These are phyloP conservation scores for Flaveria bidentis DNA, from an alignment of 129 eudicot genomes.

Conservation along the genomic window DNA sequence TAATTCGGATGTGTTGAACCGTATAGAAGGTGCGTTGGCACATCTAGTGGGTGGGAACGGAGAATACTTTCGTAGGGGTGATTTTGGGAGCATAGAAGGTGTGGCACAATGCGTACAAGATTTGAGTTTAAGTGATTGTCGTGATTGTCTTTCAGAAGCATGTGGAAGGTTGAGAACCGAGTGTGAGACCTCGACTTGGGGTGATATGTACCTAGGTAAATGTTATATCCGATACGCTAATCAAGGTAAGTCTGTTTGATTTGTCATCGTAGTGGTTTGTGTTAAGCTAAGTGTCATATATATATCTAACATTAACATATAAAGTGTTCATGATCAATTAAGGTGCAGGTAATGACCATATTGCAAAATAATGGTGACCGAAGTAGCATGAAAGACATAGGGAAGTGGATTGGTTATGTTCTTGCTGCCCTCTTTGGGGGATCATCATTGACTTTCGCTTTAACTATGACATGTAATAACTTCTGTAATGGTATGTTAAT, in stretches of 20 bases:
- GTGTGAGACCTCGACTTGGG: constrained; percentile 49
- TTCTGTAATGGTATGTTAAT: too few species aligned
- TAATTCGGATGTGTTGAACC: constrained; percentile 35
- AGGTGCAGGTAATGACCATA: background rate
- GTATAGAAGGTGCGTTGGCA: constrained; percentile 40
- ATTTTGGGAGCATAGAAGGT: constrained; percentile 53
- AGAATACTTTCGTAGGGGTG: constrained; percentile 51
- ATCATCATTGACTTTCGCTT: too few species aligned
- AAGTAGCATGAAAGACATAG: too few species aligned
- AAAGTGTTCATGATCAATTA: background rate
- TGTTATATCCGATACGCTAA: constrained; percentile 66
- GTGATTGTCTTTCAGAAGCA: too few species aligned
- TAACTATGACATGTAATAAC: too few species aligned
- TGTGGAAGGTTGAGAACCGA: constrained; percentile 29
- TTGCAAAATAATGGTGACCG: background rate
- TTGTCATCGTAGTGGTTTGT: too few species aligned
- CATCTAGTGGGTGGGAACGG: constrained; percentile 43
- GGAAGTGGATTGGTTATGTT: too few species aligned
- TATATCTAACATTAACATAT: background rate
- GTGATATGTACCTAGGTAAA: constrained; percentile 68
- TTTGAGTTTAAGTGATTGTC: too few species aligned
- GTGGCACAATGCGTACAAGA: constrained; percentile 31
- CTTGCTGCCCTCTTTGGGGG: too few species aligned
- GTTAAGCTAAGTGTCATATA: background rate
- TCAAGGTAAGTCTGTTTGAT: constrained; percentile 23